A percentile compares a stretch with the other conserved stretches of the same genome.
phyloP scores from a whole-genome alignment of 139 green algal genomes.

The Monoraphidium neglectum region DNA sequence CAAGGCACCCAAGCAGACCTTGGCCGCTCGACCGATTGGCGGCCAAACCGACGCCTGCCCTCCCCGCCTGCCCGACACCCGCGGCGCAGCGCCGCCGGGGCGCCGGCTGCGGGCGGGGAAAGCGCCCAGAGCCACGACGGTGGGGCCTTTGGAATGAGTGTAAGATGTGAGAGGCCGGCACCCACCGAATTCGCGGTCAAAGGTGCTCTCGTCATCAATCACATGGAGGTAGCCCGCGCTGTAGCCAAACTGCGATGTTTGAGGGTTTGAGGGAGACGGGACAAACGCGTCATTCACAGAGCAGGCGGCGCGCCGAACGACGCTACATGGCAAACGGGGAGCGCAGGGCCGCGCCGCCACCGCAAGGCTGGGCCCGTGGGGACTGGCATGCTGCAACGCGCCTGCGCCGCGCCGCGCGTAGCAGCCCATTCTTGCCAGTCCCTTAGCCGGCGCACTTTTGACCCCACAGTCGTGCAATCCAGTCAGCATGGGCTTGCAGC shows the following conservation, averaged over 20 bases:
- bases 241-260: constrained; percentile 85
- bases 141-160: background rate
- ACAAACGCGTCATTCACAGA: too few relatives aligned
- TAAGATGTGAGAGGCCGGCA: background rate
- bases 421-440: too few relatives aligned
- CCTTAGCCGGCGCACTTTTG: too few relatives aligned
- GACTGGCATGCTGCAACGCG: too few relatives aligned
- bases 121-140: background rate
- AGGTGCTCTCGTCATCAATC: constrained; percentile 92
- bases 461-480: too few relatives aligned
- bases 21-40: background rate
- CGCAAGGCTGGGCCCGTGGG: too few relatives aligned
- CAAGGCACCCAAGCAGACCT: background rate
- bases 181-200: constrained; percentile 71
- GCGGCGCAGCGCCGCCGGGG: background rate
- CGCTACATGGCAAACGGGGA: too few relatives aligned
- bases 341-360: too few relatives aligned
- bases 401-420: too few relatives aligned
- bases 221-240: constrained; percentile 87
- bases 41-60: background rate
- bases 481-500: background rate
- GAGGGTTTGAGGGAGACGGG: too few relatives aligned
- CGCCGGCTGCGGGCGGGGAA: background rate
- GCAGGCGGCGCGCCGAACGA: too few relatives aligned
- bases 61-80: background rate